Percentiles rank a stretch among this genome's conserved stretches.
These are phyloP conservation scores for Rhizopogon vinicolor DNA, from an alignment of 768 basidiomycete species.

Conservation along the genomic window DNA sequence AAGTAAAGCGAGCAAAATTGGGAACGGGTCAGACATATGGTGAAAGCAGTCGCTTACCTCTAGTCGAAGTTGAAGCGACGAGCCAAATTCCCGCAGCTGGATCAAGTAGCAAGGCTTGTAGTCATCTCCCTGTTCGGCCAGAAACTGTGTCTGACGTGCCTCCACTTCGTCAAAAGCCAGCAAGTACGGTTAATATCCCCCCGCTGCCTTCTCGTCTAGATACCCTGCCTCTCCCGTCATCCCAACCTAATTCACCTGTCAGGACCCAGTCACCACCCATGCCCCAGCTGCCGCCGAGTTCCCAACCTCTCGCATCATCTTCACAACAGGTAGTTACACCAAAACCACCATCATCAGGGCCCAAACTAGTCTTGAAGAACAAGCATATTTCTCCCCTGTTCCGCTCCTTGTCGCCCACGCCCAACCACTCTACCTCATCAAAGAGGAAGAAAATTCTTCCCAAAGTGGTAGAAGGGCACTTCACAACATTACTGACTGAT, in stretches of 20 bases:
- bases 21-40: background rate
- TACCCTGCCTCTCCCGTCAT: background rate
- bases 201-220: background rate
- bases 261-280: background rate
- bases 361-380: background rate
- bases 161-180: background rate
- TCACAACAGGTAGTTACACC: background rate
- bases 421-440: background rate
- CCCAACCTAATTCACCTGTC: background rate
- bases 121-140: background rate
- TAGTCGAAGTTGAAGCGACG: background rate
- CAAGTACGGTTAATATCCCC: background rate
- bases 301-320: background rate
- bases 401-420: background rate
- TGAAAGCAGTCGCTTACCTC: background rate
- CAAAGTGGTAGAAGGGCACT: background rate
- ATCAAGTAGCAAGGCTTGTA: background rate
- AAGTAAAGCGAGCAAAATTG: background rate
- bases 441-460: background rate
- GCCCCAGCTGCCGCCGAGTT: background rate
- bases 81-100: background rate
- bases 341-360: background rate
- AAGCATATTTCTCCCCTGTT: background rate
- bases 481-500: background rate
- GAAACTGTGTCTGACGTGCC: background rate